Conservation (phyloP, 2,329 filamentous ascomycete species). For the Pyrenophora tritici-repentis region DNA sequence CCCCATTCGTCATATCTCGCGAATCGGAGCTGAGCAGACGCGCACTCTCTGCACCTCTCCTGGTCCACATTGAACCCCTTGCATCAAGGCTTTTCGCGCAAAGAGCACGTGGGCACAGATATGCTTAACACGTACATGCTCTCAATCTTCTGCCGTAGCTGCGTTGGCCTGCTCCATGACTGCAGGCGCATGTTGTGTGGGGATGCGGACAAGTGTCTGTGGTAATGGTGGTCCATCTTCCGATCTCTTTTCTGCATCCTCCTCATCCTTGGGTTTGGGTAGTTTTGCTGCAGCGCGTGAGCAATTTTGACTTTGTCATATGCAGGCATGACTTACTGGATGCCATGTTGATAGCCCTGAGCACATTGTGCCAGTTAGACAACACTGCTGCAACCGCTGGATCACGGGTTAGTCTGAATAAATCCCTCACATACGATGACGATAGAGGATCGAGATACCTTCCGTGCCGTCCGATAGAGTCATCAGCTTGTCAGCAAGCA, state of each 20-base stretch:
- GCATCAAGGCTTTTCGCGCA: constrained; percentile 7
- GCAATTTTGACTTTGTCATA: constrained; percentile 1
- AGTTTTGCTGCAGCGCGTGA: constrained; percentile 64
- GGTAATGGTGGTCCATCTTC: constrained; percentile 64
- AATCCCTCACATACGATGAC: neutral
- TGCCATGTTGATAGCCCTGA: constrained; percentile 84
- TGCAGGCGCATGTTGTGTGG: constrained; percentile 68
- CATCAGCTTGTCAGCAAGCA: constrained; percentile 74
- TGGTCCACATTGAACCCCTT: neutral
- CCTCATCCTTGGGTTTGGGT: constrained; percentile 61
- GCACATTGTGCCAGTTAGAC: constrained; percentile 85
- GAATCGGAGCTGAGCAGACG: constrained; percentile 12
- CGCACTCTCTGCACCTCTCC: constrained; percentile 4
- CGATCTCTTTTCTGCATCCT: constrained; percentile 48
- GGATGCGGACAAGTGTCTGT: constrained; percentile 82
- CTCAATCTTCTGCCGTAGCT: constrained; percentile 40
- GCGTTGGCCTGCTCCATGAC: constrained; percentile 42
- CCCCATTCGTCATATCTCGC: constrained; percentile 9
- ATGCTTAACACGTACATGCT: constrained; percentile 11
- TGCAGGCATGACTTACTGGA: constrained; percentile 63
- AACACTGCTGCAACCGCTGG: constrained; percentile 81
- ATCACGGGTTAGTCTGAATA: constrained; percentile 25
- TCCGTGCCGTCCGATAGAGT: constrained; percentile 83
- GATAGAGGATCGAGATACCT: constrained; percentile 54
- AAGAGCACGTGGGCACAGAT: constrained; percentile 7